Base-by-base conservation (phyloP, 495 filamentous ascomycete species). In the Penicillium ucsense region DNA sequence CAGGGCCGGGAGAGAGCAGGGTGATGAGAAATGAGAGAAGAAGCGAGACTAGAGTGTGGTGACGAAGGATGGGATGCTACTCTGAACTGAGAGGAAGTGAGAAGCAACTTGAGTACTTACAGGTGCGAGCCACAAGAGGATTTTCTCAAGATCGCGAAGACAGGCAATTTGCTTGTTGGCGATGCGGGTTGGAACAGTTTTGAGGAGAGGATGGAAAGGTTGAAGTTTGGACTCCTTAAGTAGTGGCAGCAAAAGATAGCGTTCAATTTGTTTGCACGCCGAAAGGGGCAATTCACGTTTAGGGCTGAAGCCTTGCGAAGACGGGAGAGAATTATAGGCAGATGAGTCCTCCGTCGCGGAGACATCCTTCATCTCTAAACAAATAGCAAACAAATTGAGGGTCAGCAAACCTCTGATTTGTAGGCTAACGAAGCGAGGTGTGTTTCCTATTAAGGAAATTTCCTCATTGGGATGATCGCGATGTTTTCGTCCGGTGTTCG, bases 111-210 rank as follows among this genome's bases (percentile, higher is more conserved):
- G 8, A 52, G 54, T 46, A 92, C 89, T 91, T 79, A 94, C 89
- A 53, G 86, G 86, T 67, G 89, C 87, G 50, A 90, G 74, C 64
- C 84, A 87, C 53, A 94, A 76, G 41, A 95, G 68, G 8, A 85
- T 88, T 77, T 94, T 94, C 67, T 95, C 89, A 30, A 94, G 75
- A 63, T 94, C 89, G 60, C 89, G 76, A 7, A 95, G 78, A 67
- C 84, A 92, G 49, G 82, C 77, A 49, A 95, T 89, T 52, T 89
- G 80, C 52, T 86, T 87, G 41, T 82, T 76, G 31, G 80, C 78
- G 56, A 94, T 88, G 54, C 85, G 85, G 50, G 73, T 65, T 6
- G 86, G 87, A 54, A 88, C 80, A 54, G 85, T 81, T 46, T 81
- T 69, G 41, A 92, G 76, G 45, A 94, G 76, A 44, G 82, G 75